A percentile compares a stretch with the other conserved stretches of the same genome.
Evolutionary conservation across 371 early-diverging fungal genomes (phyloP).

Genomic region (Smittium culicis): DNA sequence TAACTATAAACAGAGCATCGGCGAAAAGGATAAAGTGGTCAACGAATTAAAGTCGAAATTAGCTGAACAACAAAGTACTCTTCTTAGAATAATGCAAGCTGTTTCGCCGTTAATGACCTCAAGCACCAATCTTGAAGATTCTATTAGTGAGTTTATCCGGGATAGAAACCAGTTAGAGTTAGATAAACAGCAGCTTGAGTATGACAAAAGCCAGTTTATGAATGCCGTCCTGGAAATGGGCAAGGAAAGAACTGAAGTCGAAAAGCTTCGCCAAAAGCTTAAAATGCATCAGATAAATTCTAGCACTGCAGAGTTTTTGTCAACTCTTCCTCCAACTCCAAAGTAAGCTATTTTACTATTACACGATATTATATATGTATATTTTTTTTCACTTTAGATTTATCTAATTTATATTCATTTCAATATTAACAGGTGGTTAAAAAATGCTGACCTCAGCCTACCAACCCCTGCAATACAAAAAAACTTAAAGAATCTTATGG

Average conservation of each 20-base stretch:
- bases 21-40: not conserved
- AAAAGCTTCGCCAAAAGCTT: conserved; percentile 2
- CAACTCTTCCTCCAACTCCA: conserved; percentile 1
- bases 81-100: not conserved
- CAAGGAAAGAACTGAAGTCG: conserved; percentile 5
- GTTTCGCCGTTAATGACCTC: not conserved
- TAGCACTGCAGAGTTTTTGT: conserved; percentile 1
- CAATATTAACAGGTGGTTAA: not conserved
- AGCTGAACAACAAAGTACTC: not conserved
- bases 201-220: conserved; percentile 1
- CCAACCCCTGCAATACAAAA: not conserved
- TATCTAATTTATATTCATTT: too few relatives aligned
- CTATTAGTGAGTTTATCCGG: not conserved
- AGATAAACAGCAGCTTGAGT: not conserved
- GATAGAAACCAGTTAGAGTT: conserved; percentile 1
- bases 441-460: not conserved
- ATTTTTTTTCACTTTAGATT: too few relatives aligned
- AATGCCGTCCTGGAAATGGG: conserved; percentile 1
- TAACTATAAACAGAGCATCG: not conserved
- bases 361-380: too few relatives aligned
- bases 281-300: conserved; percentile 2
- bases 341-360: too few relatives aligned
- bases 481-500: not conserved
- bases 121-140: not conserved
- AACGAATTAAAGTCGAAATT: not conserved